Evolutionary conservation across 2,329 filamentous ascomycete genomes (phyloP), one percentile per base, ranked within the genome.

Genomic region (Colletotrichum spaethianum): DNA sequence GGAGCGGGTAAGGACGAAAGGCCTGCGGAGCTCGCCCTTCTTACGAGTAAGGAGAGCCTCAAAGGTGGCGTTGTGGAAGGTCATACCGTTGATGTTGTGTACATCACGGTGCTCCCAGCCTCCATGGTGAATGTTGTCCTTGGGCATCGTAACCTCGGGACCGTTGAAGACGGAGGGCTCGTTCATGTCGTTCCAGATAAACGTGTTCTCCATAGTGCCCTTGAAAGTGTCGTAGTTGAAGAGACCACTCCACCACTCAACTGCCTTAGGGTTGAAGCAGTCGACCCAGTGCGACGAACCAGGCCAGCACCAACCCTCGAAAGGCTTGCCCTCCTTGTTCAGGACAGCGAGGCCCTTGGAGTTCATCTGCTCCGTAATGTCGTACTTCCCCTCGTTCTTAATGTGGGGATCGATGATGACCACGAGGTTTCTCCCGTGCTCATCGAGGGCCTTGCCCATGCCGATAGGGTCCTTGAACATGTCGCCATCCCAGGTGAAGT

Each of bases 181-280:
- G 80, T 98, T 98, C 96, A 99, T 99, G 81, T 99, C 96, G 81
- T 99, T 99, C 96, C 96, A 99, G 77, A 99, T 91, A 82, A 94
- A 98, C 0, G 94, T 92, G 81, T 98, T 99, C 75, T 92, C 87
- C 77, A 92, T 88, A 1, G 94, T 94, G 59, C 95, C 95, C 82
- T 94, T 94, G 88, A 98, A 99, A 50, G 85, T 89, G 79, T 94
- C 91, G 76, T 97, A 98, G 78, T 93, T 92, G 88, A 97, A 98
- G 14, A 98, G 88, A 3, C 87, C 84, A 76, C 91, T 93, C 96
- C 96, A 99, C 96, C 96, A 99, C 73, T 93, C 90, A 65, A 93
- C 90, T 8, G 95, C 94, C 65, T 93, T 92, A n/a, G 96, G 95
- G 80, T 96, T 98, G 85, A 99, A 98, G 79, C 92, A 93, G 79